phyloP scores from a whole-genome alignment of 495 filamentous ascomycete species.

The Rostrohypoxylon terebratum region DNA sequence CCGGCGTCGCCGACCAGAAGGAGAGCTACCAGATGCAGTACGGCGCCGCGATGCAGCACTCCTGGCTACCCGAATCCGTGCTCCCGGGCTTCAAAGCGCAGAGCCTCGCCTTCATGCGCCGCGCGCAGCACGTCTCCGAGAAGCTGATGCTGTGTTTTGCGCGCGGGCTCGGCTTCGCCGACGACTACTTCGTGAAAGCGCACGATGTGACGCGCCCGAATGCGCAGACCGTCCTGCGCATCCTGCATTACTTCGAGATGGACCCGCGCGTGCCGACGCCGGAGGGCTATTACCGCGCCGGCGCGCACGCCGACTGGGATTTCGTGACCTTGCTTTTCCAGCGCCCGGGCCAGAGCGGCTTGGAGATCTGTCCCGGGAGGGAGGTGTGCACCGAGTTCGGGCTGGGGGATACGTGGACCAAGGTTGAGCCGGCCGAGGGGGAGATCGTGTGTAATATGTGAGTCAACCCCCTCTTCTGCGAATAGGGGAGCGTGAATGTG shows the following conservation, averaged over 20 bases:
- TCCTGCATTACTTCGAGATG: conserved; percentile 67
- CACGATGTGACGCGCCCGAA: conserved; percentile 63
- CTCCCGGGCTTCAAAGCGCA: conserved; percentile 63
- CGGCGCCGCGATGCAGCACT: conserved; percentile 59
- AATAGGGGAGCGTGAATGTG: neutral
- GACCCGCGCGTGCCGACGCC: conserved; percentile 50
- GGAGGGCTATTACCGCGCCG: conserved; percentile 69
- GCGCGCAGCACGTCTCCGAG: conserved; percentile 65
- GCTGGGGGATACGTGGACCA: conserved; percentile 71
- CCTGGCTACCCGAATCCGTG: conserved; percentile 64
- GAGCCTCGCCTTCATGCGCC: conserved; percentile 65
- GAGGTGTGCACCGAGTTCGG: conserved; percentile 71
- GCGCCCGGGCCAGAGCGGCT: conserved; percentile 68
- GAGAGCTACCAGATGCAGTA: conserved; percentile 73
- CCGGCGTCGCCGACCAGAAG: conserved; percentile 70
- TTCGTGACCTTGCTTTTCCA: conserved; percentile 76
- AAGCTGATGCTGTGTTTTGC: conserved; percentile 71
- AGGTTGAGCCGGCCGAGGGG: conserved; percentile 65
- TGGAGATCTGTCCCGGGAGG: conserved; percentile 75
- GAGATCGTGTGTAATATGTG: conserved; percentile 75
- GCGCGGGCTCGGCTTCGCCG: conserved; percentile 65
- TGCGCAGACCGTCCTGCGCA: conserved; percentile 67
- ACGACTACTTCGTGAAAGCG: conserved; percentile 67
- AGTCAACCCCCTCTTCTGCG: conserved; percentile 2
- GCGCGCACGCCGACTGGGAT: conserved; percentile 74